These are phyloP conservation scores for Paramecium caudatum DNA, from an alignment of 73 alveolate genomes.

Conservation along the genomic window DNA sequence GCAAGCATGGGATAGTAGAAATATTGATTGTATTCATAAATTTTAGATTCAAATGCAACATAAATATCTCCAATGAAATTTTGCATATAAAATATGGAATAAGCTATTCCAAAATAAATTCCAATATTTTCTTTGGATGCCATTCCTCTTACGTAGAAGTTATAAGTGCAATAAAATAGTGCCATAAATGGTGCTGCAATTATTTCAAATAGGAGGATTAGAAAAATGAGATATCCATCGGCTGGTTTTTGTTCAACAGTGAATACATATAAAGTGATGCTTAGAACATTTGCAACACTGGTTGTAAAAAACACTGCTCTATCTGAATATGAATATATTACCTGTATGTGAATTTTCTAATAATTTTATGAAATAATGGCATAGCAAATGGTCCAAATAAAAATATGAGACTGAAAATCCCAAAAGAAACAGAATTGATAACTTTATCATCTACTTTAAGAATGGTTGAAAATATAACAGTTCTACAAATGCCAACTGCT, in stretches of 20 bases:
- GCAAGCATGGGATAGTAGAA: constrained; percentile 15
- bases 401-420: background rate
- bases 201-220: background rate
- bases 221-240: background rate
- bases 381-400: background rate
- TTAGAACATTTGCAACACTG: background rate
- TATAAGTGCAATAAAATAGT: background rate
- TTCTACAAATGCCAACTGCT: background rate
- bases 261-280: background rate
- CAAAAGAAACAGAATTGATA: background rate
- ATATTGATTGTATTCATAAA: background rate
- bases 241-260: background rate
- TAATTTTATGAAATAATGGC: background rate
- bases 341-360: background rate
- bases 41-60: background rate
- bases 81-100: constrained; percentile 33
- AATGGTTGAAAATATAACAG: constrained; percentile 5
- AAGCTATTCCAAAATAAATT: constrained; percentile 19
- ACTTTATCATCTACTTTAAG: background rate
- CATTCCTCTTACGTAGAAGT: background rate
- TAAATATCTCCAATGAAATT: background rate
- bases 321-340: background rate
- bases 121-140: background rate
- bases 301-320: constrained; percentile 46
- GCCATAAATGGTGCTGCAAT: constrained; percentile 54